Conservation (phyloP, 2,329 filamentous ascomycete genomes). For the Fusarium sp. region DNA sequence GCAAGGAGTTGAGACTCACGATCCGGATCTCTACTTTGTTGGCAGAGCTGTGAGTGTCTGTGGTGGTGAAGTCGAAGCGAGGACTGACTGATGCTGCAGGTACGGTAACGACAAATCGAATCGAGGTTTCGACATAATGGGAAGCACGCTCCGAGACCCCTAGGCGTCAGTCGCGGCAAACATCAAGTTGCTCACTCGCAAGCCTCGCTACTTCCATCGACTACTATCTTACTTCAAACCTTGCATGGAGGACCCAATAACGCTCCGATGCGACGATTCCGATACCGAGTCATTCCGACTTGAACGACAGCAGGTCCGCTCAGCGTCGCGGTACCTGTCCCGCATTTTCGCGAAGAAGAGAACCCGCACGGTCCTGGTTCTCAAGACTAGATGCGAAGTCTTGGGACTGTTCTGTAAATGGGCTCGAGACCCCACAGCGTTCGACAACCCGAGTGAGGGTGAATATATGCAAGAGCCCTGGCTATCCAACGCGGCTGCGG, state of each 20-base stretch:
- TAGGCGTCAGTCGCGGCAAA: too few relatives aligned
- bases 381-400: fast-evolving
- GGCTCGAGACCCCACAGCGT: too few relatives aligned
- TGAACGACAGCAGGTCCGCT: neutral
- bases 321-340: neutral
- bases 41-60: neutral
- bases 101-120: neutral
- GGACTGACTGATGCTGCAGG: neutral
- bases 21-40: too few relatives aligned
- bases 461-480: neutral
- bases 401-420: neutral
- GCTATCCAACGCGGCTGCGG: neutral
- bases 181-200: too few relatives aligned
- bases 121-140: neutral
- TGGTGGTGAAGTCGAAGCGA: fast-evolving
- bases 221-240: too few relatives aligned
- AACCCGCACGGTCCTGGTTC: neutral
- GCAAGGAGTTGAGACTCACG: neutral
- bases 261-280: neutral
- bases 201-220: neutral
- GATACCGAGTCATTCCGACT: neutral
- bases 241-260: neutral
- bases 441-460: neutral
- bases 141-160: neutral
- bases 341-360: neutral